Percentiles rank a stretch among this genome's conserved stretches.
These are phyloP conservation scores for Chondrostereum purpureum DNA, from an alignment of 1,284 basidiomycete species.

Conservation along the genomic window DNA sequence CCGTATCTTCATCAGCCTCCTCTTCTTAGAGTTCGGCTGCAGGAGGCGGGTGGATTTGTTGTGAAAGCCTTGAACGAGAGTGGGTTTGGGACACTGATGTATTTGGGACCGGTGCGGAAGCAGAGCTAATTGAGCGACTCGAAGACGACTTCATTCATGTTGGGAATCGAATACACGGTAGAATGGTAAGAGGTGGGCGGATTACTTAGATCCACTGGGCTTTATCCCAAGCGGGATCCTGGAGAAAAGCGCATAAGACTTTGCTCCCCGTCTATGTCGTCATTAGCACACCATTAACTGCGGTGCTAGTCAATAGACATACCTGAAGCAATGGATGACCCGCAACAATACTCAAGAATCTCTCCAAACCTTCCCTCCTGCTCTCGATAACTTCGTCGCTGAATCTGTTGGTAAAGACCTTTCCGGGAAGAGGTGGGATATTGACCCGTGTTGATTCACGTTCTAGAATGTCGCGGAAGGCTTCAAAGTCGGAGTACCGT, in stretches of 20 bases:
- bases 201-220: constrained; percentile 59
- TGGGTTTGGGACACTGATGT: too few relatives aligned
- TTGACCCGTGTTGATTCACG: constrained; percentile 95
- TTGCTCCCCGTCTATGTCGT: constrained; percentile 84
- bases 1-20: too few relatives aligned
- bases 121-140: too few relatives aligned
- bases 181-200: too few relatives aligned
- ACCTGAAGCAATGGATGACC: constrained; percentile 96
- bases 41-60: too few relatives aligned
- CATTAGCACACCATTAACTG: not conserved
- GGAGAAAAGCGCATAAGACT: constrained; percentile 93
- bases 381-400: constrained; percentile 96
- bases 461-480: constrained; percentile 97
- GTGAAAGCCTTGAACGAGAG: too few relatives aligned
- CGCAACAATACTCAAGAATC: constrained; percentile 94
- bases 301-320: constrained; percentile 19
- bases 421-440: constrained; percentile 94
- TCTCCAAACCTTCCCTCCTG: constrained; percentile 87
- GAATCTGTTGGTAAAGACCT: constrained; percentile 94
- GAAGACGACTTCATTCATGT: too few relatives aligned
- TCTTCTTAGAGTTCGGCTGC: too few relatives aligned
- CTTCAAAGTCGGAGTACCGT: constrained; percentile 98
- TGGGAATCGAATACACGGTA: too few relatives aligned
- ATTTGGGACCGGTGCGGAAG: too few relatives aligned
- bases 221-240: constrained; percentile 84